Evolutionary conservation across 495 filamentous ascomycete species (phyloP).

Genomic region (Penicillium desertorum): DNA sequence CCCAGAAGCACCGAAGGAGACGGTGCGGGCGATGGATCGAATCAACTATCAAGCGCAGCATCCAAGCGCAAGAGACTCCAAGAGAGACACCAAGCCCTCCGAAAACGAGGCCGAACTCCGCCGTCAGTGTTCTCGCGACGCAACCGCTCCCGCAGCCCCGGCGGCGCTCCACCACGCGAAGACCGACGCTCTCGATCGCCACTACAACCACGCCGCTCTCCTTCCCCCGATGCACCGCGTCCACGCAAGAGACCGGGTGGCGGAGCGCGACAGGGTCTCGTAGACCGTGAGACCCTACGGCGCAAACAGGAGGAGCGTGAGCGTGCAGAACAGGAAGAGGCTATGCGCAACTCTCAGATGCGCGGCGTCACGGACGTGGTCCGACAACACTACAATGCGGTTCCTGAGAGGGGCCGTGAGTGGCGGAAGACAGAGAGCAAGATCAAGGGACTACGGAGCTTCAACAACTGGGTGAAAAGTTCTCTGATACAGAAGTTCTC

Average conservation of each 20-base stretch:
- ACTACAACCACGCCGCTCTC: constrained; percentile 39
- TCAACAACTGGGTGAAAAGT: constrained; percentile 99
- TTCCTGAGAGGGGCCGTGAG: constrained; percentile 79
- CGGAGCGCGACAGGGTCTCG: constrained; percentile 70
- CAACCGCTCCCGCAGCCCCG: constrained; percentile 37
- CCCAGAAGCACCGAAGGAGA: constrained; percentile 11
- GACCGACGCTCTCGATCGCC: constrained; percentile 41
- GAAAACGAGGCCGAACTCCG: constrained; percentile 39
- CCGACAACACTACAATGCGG: constrained; percentile 91
- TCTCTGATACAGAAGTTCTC: constrained; percentile 96
- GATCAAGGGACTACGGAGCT: constrained; percentile 90
- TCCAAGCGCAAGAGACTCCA: constrained; percentile 47
- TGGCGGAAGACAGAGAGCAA: constrained; percentile 91
- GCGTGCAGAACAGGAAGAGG: constrained; percentile 54
- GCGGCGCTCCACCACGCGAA: constrained; percentile 25
- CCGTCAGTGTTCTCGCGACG: constrained; percentile 47
- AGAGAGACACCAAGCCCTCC: constrained; percentile 43
- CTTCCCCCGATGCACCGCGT: constrained; percentile 50
- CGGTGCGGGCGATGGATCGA: constrained; percentile 19
- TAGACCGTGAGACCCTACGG: constrained; percentile 66
- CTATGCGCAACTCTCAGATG: constrained; percentile 46
- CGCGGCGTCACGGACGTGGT: constrained; percentile 79
- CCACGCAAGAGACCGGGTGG: constrained; percentile 86
- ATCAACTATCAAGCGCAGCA: constrained; percentile 22
- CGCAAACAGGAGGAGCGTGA: constrained; percentile 67